Evolutionary conservation across 1,284 basidiomycete species (phyloP).

Genomic region (Sanghuangporus weigelae): DNA sequence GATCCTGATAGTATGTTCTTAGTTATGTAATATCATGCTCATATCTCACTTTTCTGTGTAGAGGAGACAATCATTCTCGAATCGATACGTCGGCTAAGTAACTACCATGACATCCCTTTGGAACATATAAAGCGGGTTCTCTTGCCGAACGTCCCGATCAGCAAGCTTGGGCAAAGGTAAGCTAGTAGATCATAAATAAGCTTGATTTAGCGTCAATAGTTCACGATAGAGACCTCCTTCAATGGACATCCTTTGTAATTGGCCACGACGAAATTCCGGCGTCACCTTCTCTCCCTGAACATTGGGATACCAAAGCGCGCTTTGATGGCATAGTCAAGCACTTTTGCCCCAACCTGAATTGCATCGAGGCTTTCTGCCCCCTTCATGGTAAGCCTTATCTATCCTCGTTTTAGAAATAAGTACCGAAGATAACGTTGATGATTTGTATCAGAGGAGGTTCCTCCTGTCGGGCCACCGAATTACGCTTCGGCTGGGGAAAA

Average conservation of each 20-base stretch:
- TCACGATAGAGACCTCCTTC: conserved; percentile 15
- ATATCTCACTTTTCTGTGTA: conserved; percentile 22
- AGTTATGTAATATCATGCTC: conserved; percentile 15
- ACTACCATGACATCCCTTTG: conserved; percentile 30
- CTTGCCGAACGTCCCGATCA: conserved; percentile 34
- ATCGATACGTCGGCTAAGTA: conserved; percentile 35
- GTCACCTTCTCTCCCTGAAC: neutral
- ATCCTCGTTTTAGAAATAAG: neutral
- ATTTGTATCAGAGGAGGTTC: neutral
- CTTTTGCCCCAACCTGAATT: conserved; percentile 53
- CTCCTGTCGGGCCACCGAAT: neutral
- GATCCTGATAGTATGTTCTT: conserved; percentile 46
- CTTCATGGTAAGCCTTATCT: conserved; percentile 35
- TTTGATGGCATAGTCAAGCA: conserved; percentile 32
- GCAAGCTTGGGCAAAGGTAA: conserved; percentile 32
- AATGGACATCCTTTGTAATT: conserved; percentile 15
- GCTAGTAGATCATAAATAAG: neutral
- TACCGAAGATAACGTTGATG: neutral
- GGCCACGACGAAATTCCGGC: conserved; percentile 6
- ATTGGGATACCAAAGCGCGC: conserved; percentile 26
- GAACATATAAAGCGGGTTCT: conserved; percentile 39
- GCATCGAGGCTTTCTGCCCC: conserved; percentile 44
- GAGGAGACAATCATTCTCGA: conserved; percentile 45
- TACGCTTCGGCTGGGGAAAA: neutral
- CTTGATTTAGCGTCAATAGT: neutral